A percentile compares a stretch with the other conserved stretches of the same genome.
These are phyloP conservation scores for Purshia tridentata DNA, from an alignment of 306 rosid species.

Conservation along the genomic window DNA sequence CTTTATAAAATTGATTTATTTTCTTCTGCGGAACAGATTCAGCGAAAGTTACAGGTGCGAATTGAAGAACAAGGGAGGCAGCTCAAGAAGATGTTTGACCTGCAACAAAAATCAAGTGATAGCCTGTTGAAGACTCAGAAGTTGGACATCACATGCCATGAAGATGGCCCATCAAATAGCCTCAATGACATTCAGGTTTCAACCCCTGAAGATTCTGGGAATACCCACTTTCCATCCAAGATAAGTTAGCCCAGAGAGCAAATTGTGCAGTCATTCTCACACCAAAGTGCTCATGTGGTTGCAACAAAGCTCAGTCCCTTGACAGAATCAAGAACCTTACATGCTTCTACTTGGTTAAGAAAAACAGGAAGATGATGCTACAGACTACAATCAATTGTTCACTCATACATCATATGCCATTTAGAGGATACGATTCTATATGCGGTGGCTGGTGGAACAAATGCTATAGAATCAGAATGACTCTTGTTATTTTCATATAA, in stretches of 20 bases:
- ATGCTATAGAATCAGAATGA: background rate
- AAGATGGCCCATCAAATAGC: slow-evolving; percentile 19
- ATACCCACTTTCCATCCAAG: slow-evolving; percentile 28
- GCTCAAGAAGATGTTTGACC: slow-evolving; percentile 46
- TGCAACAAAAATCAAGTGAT: slow-evolving; percentile 32
- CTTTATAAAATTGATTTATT: background rate
- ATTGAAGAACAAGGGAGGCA: slow-evolving; percentile 51
- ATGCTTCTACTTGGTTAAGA: background rate
- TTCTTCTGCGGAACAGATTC: slow-evolving; percentile 25
- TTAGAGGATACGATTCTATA: background rate
- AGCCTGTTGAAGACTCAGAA: slow-evolving; percentile 19
- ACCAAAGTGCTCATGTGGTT: background rate
- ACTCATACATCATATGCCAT: background rate
- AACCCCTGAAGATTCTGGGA: slow-evolving; percentile 18
- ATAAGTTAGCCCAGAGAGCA: slow-evolving; percentile 28
- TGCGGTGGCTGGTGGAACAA: too few relatives aligned
- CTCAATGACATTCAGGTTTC: slow-evolving; percentile 17
- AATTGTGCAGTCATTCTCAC: background rate
- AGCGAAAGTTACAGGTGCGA: slow-evolving; percentile 39
- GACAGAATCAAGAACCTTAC: background rate
- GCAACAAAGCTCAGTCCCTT: background rate
- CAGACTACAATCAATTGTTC: background rate
- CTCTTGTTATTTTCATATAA: background rate
- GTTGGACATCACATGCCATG: slow-evolving; percentile 14
- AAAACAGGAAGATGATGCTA: background rate